Conservation (phyloP, 176 grass and related monocot species). For the Oryza brachyantha region DNA sequence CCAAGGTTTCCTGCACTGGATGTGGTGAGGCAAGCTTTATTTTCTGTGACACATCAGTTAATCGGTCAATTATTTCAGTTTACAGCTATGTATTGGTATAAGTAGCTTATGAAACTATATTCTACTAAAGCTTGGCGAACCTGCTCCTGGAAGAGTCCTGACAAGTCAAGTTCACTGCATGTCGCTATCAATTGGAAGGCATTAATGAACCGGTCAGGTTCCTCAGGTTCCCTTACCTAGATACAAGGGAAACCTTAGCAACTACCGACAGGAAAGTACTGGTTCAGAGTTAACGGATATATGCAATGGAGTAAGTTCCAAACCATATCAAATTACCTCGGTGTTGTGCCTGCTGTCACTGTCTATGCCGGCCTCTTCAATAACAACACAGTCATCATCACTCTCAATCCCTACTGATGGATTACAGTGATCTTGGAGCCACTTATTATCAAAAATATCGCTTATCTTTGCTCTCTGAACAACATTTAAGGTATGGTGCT, state of each 20-base stretch:
- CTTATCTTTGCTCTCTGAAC: conserved; percentile 53
- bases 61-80: background rate
- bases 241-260: conserved; percentile 10
- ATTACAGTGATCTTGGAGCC: conserved; percentile 51
- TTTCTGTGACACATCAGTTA: conserved; percentile 42
- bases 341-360: conserved; percentile 14
- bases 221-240: conserved; percentile 34
- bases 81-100: background rate
- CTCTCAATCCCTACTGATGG: conserved; percentile 30
- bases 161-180: conserved; percentile 63
- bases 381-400: conserved; percentile 12
- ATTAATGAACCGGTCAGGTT: conserved; percentile 48
- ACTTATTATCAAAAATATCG: conserved; percentile 59
- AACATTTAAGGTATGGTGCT: conserved; percentile 18
- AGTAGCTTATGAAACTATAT: background rate
- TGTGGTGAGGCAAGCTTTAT: conserved; percentile 55
- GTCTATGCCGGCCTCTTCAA: conserved; percentile 30
- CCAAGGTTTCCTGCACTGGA: conserved; percentile 58
- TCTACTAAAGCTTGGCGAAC: background rate
- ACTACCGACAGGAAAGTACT: background rate
- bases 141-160: conserved; percentile 73
- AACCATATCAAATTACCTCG: conserved; percentile 4
- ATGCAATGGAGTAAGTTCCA: background rate
- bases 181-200: conserved; percentile 65
- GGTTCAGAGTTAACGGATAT: background rate